Evolutionary conservation across 306 rosid species (phyloP).

Genomic region (peach (Prunus persica)): DNA sequence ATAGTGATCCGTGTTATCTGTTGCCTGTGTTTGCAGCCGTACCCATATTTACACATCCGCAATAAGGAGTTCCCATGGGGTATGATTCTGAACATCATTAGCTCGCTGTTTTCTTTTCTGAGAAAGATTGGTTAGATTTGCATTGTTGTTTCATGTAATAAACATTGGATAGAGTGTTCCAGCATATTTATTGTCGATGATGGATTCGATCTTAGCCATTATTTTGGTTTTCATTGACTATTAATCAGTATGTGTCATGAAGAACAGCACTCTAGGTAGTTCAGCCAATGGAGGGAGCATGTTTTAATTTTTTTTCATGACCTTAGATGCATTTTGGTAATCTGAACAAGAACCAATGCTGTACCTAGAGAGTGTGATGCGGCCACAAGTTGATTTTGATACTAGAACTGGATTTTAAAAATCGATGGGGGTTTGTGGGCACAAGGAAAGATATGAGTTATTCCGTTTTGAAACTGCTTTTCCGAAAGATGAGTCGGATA

Average conservation of each 20-base stretch:
- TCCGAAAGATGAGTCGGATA: background rate
- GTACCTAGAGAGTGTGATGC: background rate
- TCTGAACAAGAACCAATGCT: background rate
- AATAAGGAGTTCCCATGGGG: conserved; percentile 99
- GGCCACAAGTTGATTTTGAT: background rate
- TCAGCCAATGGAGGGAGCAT: background rate
- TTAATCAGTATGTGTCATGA: background rate
- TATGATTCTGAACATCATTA: conserved; percentile 30
- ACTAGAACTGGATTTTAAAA: background rate
- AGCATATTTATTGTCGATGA: background rate
- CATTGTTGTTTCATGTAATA: background rate
- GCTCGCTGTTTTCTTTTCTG: background rate
- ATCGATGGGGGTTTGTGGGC: background rate
- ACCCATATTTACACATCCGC: conserved; percentile 75
- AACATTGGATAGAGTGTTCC: background rate
- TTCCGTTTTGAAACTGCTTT: background rate
- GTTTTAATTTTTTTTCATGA: background rate
- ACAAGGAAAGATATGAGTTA: background rate
- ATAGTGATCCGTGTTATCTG: background rate
- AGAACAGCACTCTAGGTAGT: background rate
- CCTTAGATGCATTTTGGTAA: background rate
- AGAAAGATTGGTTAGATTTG: background rate
- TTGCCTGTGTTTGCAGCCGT: conserved; percentile 38
- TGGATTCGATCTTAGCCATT: background rate
- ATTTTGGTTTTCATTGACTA: background rate